Base-by-base conservation (phyloP, 192 early-diverging fungal species). In the Entomortierella beljakovae region DNA sequence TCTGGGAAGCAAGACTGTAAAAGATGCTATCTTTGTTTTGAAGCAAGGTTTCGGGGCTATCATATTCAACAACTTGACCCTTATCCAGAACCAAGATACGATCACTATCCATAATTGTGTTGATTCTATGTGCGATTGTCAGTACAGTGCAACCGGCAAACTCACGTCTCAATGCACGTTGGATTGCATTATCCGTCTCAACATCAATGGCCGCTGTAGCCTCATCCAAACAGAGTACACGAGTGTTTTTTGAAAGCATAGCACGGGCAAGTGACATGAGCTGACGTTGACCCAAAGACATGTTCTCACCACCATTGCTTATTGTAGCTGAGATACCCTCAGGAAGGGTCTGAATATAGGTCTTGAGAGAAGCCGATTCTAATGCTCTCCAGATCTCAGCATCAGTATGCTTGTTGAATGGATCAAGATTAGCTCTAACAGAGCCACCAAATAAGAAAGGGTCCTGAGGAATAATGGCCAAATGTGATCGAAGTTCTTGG, bases 111-210 rank as follows among this genome's bases (percentile, higher is more conserved):
- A 84, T 81, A 15, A 90, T 81, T 1, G 92, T 93, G 57, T 93
- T 87, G 46, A 93, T 70, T 11, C 93, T 87, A 68, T 96, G 91
- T n/a, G 91, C 91, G 52, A 92, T 92, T 62, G 88, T 88, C 83
- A 85, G 35, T 81, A 81, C 46, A 37, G 53, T 84, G 61, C 59
- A 82, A 49, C 65, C 43, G 8, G 22, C 32, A 26, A 61, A 63
- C 22, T 54, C 38, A 2, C 37, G 48, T 48, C 61, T 13, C 42
- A 67, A 28, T 52, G 57, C 49, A 53, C 65, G 67, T 53, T 74
- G 68, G 64, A 96, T 92, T 35, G 85, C 61, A n/a, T 63, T 40
- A 46, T 87, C 87, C 0, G 87, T 90, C 56, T 85, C 73, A 20
- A 81, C 40, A 66, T 93, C 91, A 20, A 92, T 83, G 7, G 86